Base-by-base conservation (phyloP, 768 basidiomycete species). In the Boletellus emodensis region DNA sequence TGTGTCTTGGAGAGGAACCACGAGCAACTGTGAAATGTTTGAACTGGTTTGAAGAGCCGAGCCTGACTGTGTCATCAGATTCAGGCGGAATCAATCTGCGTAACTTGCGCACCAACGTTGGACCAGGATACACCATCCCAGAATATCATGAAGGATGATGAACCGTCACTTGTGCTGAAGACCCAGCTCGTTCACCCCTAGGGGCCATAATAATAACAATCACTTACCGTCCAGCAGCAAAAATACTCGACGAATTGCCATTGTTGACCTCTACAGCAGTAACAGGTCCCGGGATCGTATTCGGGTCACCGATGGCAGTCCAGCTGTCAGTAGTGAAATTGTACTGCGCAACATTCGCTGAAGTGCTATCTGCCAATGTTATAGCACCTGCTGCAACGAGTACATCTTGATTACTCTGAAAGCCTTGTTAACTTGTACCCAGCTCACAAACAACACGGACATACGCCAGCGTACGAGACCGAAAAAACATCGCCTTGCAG, bases 81-180 rank as follows among this genome's bases (percentile, higher is more conserved):
- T 15, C 9, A 5, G 17, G 5, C 33, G 2, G 15, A 17, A 18
- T 32, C 20, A 15, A 40, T 34, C 14, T 13, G 46, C 11, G 15
- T 24, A 12, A 5, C 24, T 7, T 39, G 65, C 74, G 42, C 60
- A 85, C 87, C 83, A 48, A 91, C 68, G 32, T 75, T 69, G 12
- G 73, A 72, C 95, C 95, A 99, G 3, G 75, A 71, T 22, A 66
- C 49, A 42, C 95, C 95, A 66, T 97, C 78, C 90, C 92, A 99
- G 61, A 84, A 87, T 34, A 79, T 75, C 51, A 97, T 68, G 72
- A 91, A 97, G 0, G 90, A 72, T 2, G 77, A 71, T 5, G 76
- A 74, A 12, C 81, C 83, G 49, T 85, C 80, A n/a, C 62, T 68
- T 4, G 82, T 74, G 34, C 84, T 83, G 51, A 22, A 12, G 6